Evolutionary conservation across 495 filamentous ascomycete species (phyloP).

Genomic region (Neurospora sp.): DNA sequence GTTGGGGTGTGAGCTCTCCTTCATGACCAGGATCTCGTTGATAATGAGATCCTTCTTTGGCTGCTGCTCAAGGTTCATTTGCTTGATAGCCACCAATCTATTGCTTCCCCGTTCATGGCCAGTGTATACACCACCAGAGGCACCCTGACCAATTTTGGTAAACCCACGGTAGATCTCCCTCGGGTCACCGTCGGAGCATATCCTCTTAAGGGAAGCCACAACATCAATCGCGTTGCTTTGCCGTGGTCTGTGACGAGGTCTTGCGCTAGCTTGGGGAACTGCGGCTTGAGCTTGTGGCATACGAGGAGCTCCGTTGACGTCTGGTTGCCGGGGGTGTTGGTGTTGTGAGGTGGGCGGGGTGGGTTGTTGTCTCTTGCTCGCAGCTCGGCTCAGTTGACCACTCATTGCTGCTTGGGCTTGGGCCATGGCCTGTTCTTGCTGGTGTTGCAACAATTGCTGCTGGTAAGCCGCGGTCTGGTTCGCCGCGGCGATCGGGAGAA

Average conservation of each 20-base stretch:
- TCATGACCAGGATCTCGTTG: conserved; percentile 98
- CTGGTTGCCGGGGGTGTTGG: conserved; percentile 41
- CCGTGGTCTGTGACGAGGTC: conserved; percentile 65
- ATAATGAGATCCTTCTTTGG: conserved; percentile 99
- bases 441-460: conserved; percentile 56
- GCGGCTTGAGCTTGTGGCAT: conserved; percentile 30
- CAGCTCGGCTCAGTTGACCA: conserved; percentile 47
- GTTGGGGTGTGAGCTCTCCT: conserved; percentile 95
- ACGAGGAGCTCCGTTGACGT: conserved; percentile 47
- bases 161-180: conserved; percentile 76
- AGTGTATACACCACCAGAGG: conserved; percentile 90
- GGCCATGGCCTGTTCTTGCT: conserved; percentile 66
- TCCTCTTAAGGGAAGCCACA: conserved; percentile 67
- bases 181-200: conserved; percentile 83
- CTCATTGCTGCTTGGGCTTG: conserved; percentile 55
- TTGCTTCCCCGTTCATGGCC: conserved; percentile 78
- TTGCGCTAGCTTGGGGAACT: conserved; percentile 40
- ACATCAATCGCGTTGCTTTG: conserved; percentile 72
- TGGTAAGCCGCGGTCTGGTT: conserved; percentile 48
- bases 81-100: conserved; percentile 91
- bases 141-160: conserved; percentile 94
- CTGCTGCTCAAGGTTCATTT: conserved; percentile 98
- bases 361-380: conserved; percentile 53
- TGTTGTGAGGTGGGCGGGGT: conserved; percentile 47
- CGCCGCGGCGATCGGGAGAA: conserved; percentile 17